Base-by-base conservation (phyloP, 331 rosid species). In the Erythrophleum ivorense region DNA sequence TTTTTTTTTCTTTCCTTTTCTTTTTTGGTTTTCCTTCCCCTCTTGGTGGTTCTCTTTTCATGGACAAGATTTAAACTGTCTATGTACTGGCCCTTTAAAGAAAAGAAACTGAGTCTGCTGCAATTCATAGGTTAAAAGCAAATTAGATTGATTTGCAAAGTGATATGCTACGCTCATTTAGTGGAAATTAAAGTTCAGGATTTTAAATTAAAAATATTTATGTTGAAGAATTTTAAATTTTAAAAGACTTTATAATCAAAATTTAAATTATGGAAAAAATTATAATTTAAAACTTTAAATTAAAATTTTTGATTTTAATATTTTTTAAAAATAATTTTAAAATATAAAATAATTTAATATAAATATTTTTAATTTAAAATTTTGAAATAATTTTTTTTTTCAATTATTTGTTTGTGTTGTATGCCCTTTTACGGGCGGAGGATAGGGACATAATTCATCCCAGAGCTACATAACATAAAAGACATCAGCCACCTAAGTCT, bases 371-470 rank as follows among this genome's bases (percentile, higher is more conserved):
- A n/a, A n/a, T n/a, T n/a, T n/a, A n/a, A n/a, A n/a, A n/a, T n/a
- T n/a, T n/a, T n/a, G n/a, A n/a, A n/a, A n/a, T n/a, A n/a, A n/a
- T n/a, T n/a, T n/a, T n/a, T n/a, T n/a, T n/a, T n/a, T n/a, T 24
- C 29, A 24, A 24, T 24, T 1, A 29, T 19, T 3, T 58, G 21
- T 58, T 9, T 57, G 33, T 10, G 15, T 45, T 53, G 40, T 52
- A 68, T 31, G 0, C 59, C 60, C 46, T 54, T 73, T 69, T 75
- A 75, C 62, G 5, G 46, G 72, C 58, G 81, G 34, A 43, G 64
- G 78, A 75, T 69, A 84, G 82, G 46, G 82, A 80, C 87, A 75
- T 11, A 66, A 74, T 55, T 63, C 77, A 34, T 77, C 13, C 5
- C 29, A 36, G 0, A 6, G 15, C 14, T 2, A 11, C 10, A 0